Conservation (phyloP, 2,329 filamentous ascomycete species). For the Truncatella angustata region DNA sequence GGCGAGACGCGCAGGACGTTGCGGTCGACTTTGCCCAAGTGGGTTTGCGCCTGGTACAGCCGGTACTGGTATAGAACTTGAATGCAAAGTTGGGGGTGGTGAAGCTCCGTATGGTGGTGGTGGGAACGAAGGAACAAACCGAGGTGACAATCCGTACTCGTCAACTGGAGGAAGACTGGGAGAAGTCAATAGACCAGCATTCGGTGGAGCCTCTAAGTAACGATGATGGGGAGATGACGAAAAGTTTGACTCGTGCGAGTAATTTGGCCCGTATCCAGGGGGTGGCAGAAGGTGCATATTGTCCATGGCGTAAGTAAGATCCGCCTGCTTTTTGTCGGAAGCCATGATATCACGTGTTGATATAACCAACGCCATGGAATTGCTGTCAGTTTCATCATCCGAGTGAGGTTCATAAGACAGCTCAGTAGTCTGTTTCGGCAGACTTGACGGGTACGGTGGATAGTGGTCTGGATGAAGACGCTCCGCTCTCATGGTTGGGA, state of each 20-base stretch:
- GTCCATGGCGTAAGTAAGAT: conserved; percentile 41
- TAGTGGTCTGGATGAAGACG: conserved; percentile 33
- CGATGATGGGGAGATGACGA: conserved; percentile 29
- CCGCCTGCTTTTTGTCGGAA: conserved; percentile 37
- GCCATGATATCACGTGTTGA: conserved; percentile 54
- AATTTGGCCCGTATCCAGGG: conserved; percentile 24
- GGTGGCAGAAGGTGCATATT: conserved; percentile 37
- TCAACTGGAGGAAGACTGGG: conserved; percentile 20
- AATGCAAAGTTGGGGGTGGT: conserved; percentile 22
- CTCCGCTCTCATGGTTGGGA: conserved; percentile 36
- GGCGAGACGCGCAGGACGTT: conserved; percentile 39
- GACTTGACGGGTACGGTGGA: conserved; percentile 15
- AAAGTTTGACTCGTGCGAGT: conserved; percentile 30
- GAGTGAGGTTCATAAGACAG: conserved; percentile 34
- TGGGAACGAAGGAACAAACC: conserved; percentile 34
- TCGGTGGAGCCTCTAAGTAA: conserved; percentile 32
- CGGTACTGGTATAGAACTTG: conserved; percentile 25
- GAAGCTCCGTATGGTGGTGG: conserved; percentile 34
- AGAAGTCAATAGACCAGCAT: conserved; percentile 35
- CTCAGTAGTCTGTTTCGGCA: conserved; percentile 19
- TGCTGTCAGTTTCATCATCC: conserved; percentile 32
- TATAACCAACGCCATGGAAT: conserved; percentile 42
- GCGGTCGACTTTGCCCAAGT: conserved; percentile 11
- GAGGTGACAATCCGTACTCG: conserved; percentile 36
- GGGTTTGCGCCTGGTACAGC: conserved; percentile 11